A percentile compares a stretch with the other conserved stretches of the same genome.
These are phyloP conservation scores for Phytophthora chlamydospora DNA, from an alignment of 352 stramenopile species.

Conservation along the genomic window DNA sequence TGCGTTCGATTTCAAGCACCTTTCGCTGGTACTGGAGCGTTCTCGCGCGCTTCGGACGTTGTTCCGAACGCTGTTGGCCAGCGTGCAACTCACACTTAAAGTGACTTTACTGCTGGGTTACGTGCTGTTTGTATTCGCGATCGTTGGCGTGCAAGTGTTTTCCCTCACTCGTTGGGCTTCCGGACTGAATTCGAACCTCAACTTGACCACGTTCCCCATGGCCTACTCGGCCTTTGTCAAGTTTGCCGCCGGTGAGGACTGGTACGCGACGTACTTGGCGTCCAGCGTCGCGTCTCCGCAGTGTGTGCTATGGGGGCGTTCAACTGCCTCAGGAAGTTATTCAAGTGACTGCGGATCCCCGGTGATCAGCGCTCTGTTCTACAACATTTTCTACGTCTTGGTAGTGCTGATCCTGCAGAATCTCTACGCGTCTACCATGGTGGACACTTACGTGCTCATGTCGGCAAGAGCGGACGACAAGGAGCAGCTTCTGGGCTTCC, in stretches of 20 bases:
- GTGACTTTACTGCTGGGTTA: constrained; percentile 84
- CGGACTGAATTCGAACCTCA: constrained; percentile 73
- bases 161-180: constrained; percentile 81
- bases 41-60: constrained; percentile 72
- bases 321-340: constrained; percentile 17
- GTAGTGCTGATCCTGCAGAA: constrained; percentile 84
- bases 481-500: constrained; percentile 68
- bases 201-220: constrained; percentile 79
- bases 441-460: constrained; percentile 84
- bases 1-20: constrained; percentile 86
- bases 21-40: constrained; percentile 77
- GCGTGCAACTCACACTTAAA: constrained; percentile 74
- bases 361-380: constrained; percentile 70
- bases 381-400: constrained; percentile 82
- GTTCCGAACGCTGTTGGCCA: constrained; percentile 76
- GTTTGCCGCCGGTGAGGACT: constrained; percentile 84
- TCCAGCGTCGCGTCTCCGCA: constrained; percentile 64
- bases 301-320: constrained; percentile 57
- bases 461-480: constrained; percentile 70
- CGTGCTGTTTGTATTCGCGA: constrained; percentile 84
- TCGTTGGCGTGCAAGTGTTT: constrained; percentile 84
- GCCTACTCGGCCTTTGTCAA: constrained; percentile 82
- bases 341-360: constrained; percentile 75
- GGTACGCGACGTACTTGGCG: constrained; percentile 80
- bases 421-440: constrained; percentile 81